Evolutionary conservation across 2,329 filamentous ascomycete species (phyloP).

Genomic region (Beauveria pseudobassiana): DNA sequence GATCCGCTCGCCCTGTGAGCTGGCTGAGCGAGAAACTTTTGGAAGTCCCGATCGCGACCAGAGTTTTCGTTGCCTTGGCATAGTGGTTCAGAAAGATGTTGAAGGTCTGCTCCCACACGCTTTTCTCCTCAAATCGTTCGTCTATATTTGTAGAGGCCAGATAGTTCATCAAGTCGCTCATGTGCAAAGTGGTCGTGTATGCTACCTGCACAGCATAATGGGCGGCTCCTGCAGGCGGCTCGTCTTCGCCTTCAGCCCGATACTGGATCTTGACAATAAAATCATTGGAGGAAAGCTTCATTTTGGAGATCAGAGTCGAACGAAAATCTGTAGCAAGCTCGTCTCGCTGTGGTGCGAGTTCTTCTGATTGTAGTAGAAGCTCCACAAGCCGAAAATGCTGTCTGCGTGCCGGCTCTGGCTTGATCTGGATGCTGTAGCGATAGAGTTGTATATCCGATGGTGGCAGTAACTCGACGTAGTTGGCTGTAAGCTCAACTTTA

Average conservation of each 20-base stretch:
- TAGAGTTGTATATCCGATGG: neutral
- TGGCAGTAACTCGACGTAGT: constrained; percentile 1
- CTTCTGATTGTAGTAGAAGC: constrained; percentile 18
- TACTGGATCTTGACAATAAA: constrained; percentile 17
- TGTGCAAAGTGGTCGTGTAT: constrained; percentile 18
- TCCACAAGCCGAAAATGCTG: neutral
- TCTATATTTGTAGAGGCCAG: constrained; percentile 20
- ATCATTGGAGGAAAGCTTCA: constrained; percentile 14
- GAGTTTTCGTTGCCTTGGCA: constrained; percentile 18
- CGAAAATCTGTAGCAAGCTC: constrained; percentile 28
- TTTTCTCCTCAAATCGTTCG: constrained; percentile 17
- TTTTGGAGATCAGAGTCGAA: constrained; percentile 23
- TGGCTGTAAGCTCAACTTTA: constrained; percentile 3
- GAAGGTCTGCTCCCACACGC: constrained; percentile 17
- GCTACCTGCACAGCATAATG: constrained; percentile 18
- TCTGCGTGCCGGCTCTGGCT: neutral
- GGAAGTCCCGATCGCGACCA: constrained; percentile 22
- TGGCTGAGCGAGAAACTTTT: constrained; percentile 21
- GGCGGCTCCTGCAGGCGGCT: constrained; percentile 14
- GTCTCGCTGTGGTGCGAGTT: constrained; percentile 11
- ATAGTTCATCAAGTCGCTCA: constrained; percentile 19
- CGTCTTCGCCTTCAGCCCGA: constrained; percentile 23
- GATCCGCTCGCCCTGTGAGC: constrained; percentile 12
- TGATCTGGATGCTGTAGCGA: neutral
- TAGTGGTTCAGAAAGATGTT: constrained; percentile 24